Conservation (phyloP, 225 moss, liverwort and hornwort genomes). For the Pleurozium schreberi region DNA sequence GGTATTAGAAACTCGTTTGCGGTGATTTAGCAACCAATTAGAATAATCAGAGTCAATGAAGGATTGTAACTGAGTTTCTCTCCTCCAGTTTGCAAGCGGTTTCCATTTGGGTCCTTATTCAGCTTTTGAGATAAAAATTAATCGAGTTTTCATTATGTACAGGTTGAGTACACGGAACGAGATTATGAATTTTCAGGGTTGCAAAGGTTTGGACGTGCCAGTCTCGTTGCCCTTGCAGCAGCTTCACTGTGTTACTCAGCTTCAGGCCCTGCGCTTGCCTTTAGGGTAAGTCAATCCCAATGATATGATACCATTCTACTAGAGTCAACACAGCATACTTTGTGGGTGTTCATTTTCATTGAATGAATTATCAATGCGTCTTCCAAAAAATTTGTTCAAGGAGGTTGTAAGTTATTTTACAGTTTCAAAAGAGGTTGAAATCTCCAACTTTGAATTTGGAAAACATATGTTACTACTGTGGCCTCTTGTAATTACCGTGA, state of each 20-base stretch:
- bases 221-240: constrained; percentile 81
- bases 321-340: neutral
- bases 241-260: constrained; percentile 69
- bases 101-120: neutral
- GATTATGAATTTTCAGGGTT: constrained; percentile 50
- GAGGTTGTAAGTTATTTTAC: neutral
- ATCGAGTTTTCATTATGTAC: neutral
- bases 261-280: constrained; percentile 68
- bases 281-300: constrained; percentile 29
- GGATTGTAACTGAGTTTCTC: neutral
- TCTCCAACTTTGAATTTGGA: neutral
- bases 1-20: neutral
- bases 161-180: constrained; percentile 29
- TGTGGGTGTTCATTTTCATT: neutral
- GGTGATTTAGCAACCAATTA: neutral
- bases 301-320: neutral
- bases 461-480: too few relatives aligned
- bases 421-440: neutral
- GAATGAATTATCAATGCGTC: too few relatives aligned
- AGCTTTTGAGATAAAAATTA: neutral
- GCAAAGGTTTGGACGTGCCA: constrained; percentile 51
- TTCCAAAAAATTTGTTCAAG: neutral
- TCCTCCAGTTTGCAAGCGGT: neutral
- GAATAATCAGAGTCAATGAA: neutral
- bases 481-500: neutral